Base-by-base conservation (phyloP, 306 rosid species). In the Casuarina cunninghamiana region DNA sequence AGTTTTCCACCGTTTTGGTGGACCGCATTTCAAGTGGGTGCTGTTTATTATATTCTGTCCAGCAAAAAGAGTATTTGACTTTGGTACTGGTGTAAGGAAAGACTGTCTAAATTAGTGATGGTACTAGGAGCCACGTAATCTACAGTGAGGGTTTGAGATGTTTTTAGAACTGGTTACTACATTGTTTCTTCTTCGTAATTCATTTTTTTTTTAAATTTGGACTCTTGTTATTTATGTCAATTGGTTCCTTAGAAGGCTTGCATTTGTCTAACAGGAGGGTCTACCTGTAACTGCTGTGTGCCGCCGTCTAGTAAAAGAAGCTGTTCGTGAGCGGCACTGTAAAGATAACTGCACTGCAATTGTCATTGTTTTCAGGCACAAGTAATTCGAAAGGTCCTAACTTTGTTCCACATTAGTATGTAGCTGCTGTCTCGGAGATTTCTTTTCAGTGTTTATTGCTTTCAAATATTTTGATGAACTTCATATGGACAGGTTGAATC, bases 261-360 rank as follows among this genome's bases (percentile, higher is more conserved):
- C 46, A 53, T 53, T 54, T 75, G 37, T 82, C 78, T 80, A 69
- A 72, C 71, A 93, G 95, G 97, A 89, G 80, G 98, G 95, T 21
- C 77, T 89, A 10, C 83, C 97, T 12, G 91, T 87, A 58, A 41
- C 89, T 19, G 51, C 92, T 42, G 87, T 93, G 76, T 78, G 92
- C 81, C 93, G 98, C 54, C 89, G 78, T 53, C 97, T 93, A 53
- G 91, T 93, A 58, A 88, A 78, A 73, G 98, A 93, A 82, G 97
- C 97, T 63, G 85, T 93, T 60, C 93, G 92, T 10, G 98, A 91
- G 79, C 87, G 98, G 62, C 88, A 81, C 81, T 93, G 98, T 81
- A 93, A 89, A 86, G 98, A 93, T 81, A 93, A 93, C 84, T 93
- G 97, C 83, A 88, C 93, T 26, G 98, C 95, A 72, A 84, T 91